Base-by-base conservation (phyloP, 2,329 filamentous ascomycete genomes). In the Colletotrichum sp. region DNA sequence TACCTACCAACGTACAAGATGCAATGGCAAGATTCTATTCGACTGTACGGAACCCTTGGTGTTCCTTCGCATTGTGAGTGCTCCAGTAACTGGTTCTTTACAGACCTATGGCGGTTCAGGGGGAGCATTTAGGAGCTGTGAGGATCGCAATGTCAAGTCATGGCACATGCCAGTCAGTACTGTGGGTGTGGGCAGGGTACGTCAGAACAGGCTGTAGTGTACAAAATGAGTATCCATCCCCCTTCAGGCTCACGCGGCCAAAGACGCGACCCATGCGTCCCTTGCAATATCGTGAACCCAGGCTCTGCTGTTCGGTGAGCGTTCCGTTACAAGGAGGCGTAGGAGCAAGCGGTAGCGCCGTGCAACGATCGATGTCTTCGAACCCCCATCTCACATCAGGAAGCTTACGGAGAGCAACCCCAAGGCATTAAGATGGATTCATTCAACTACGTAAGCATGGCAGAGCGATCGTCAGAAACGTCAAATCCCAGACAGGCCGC, bases 401-500 rank as follows among this genome's bases (percentile, higher is more conserved):
- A 26, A 65, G 34, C 44, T 6, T 30, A 18, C 64, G 34, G 16
- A 52, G n/a, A 44, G 59, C n/a, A 57, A 44, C 13, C 62, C 57
- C 55, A 28, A 75, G 44, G 63, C 68, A 78, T 77, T 77, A 77
- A 77, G 76, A 77, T 76, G 75, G 68, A 75, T 79, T 79, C 77
- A 78, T 79, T 79, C 77, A 77, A 78, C 73, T 78, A 78, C 77
- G 67, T 79, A 78, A 75, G 71, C 77, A 73, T 79, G 77, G 62
- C 74, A 75, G 68, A 77, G 77, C 71, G 71, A 77, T 78, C 77
- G 74, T 78, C 71, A 73, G 71, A 78, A 72, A 69, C 67, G 59
- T 77, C 75, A 78, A 76, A 73, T 68, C 77, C 71, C 67, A 72
- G 70, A 73, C 72, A 72, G 71, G 69, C 67, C 69, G 72, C 72